These are phyloP conservation scores for Fusarium avenaceum DNA, from an alignment of 2,329 filamentous ascomycete species.

Conservation along the genomic window DNA sequence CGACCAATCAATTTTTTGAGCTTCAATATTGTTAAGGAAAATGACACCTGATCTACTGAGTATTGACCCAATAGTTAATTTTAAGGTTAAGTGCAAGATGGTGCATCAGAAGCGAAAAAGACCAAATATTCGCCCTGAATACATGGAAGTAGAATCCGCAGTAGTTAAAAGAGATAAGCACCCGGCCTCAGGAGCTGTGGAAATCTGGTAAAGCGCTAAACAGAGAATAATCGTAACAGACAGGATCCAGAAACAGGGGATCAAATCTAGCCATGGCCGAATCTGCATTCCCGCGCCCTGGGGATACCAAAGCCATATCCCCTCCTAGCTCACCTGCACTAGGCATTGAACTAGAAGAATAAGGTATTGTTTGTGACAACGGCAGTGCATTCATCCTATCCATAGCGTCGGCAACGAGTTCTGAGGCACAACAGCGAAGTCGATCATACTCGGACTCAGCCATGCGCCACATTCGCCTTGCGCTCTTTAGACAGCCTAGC, in stretches of 20 bases:
- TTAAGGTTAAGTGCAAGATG: not conserved
- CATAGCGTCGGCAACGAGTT: constrained; percentile 38
- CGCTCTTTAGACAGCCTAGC: constrained; percentile 33
- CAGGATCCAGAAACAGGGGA: constrained; percentile 22
- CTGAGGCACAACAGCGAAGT: constrained; percentile 32
- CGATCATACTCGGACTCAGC: constrained; percentile 41
- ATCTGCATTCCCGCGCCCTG: constrained; percentile 6
- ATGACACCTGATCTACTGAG: not conserved
- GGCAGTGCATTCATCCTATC: constrained; percentile 44
- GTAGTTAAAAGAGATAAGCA: not conserved
- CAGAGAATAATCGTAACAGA: constrained; percentile 29
- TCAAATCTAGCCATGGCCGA: constrained; percentile 13
- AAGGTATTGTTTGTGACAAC: constrained; percentile 17
- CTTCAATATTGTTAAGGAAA: not conserved
- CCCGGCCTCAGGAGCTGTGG: constrained; percentile 10
- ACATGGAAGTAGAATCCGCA: not conserved
- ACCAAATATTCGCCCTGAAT: constrained; percentile 8
- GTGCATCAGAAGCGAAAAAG: not conserved
- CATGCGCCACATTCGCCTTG: constrained; percentile 36
- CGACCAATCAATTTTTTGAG: not conserved
- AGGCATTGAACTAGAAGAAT: not conserved
- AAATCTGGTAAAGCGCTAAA: constrained; percentile 27
- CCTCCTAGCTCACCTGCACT: constrained; percentile 9
- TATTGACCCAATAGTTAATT: not conserved
- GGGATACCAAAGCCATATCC: not conserved